Base-by-base conservation (phyloP, 768 basidiomycete genomes). In the Flagelloscypha sp. region DNA sequence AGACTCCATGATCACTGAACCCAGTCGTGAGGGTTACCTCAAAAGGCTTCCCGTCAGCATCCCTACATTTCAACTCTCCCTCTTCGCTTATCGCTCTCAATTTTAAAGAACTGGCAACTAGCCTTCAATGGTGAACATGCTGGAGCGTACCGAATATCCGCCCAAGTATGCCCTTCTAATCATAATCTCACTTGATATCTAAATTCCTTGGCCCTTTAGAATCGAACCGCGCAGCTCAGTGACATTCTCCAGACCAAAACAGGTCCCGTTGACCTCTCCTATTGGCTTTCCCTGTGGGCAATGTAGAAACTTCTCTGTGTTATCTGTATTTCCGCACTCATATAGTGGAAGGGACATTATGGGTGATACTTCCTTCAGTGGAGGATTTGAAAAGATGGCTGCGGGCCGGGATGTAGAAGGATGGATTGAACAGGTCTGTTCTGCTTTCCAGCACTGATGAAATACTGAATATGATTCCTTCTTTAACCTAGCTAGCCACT, bases 71-170 rank as follows among this genome's bases (percentile, higher is more conserved):
- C n/a, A 40, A 6, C 6, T 33, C 6, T 33, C 5, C 16, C 7
- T 33, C 15, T 15, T 13, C 23, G 13, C 23, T 33, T 18, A 47
- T 10, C 53, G 52, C 17, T 40, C 44, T 7, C 30, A 48, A 30
- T 52, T 13, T 47, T 52, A 30, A 49, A 55, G 46, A 48, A 51
- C 17, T 60, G 58, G 58, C 50, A 49, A 18, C 49, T 42, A 22
- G 58, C 58, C 11, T 56, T 59, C 40, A 36, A 48, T 15, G 37
- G n/a, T 16, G n/a, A 31, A 31, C 10, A 16, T 13, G 15, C 18
- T 17, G 15, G 7, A 17, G 30, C 30, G 7, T 31, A n/a, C n/a
- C n/a, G n/a, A n/a, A n/a, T 31, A 8, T 16, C 30, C 8, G 7
- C 30, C n/a, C 8, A 31, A 17, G 30, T 17, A 31, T 31, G n/a